Evolutionary conservation across 331 rosid species (phyloP), one percentile per base, ranked within the genome.

Genomic region (Saraca asoca): DNA sequence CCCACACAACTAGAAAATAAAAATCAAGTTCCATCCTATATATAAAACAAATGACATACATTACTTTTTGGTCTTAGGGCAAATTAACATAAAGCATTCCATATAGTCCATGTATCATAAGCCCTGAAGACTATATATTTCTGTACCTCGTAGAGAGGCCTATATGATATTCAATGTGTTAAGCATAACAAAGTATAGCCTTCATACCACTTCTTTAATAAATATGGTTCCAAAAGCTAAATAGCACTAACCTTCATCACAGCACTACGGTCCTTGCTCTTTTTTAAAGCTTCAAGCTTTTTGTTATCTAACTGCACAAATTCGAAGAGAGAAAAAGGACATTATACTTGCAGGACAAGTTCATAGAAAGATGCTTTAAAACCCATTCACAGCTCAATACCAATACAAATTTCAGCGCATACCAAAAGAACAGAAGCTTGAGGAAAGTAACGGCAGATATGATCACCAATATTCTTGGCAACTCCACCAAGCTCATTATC

Each of bases 371-470:
- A 5, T 42, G 18, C 13, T 24, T 2, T 11, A 4, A 15, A 59
- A 42, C 37, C 11, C 11, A 10, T 39, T 8, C 37, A 19, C 20
- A n/a, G 39, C 29, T 7, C 14, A 55, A 0, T 20, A 24, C n/a
- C 8, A 51, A 24, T 50, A 44, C 60, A 67, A 80, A 41, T 41
- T 34, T 37, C 20, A 71, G 13, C 12, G 58, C 72, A 54, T 80
- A 94, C 98, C 98, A 94, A 77, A 46, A 94, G 92, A 79, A 85
- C 62, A 3, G 90, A 85, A 0, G 98, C 97, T 79, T 88, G 97
- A 6, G 96, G 97, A 69, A 94, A 85, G 72, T 84, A 86, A 15
- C 92, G 90, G 66, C 75, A 81, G 45, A 94, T 88, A 55, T 94
- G 98, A 68, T 90, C 98, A 58, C 97, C 97, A 8, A 90, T 74